A percentile compares a stretch with the other conserved stretches of the same genome.
These are phyloP conservation scores for Coprinellus micaceus DNA, from an alignment of 768 basidiomycete genomes.

Conservation along the genomic window DNA sequence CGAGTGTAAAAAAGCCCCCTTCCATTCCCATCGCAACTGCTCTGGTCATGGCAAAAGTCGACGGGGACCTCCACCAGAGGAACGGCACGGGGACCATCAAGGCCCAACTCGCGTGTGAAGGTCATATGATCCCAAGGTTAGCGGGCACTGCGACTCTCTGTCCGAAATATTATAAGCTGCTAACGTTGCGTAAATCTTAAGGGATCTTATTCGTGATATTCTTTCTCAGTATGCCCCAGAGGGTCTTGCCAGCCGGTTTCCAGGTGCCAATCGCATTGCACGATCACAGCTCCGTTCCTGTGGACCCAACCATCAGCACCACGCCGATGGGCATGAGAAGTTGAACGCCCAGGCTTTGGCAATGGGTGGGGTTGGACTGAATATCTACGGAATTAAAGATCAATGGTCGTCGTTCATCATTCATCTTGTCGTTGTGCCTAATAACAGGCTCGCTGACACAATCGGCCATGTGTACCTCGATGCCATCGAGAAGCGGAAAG, in stretches of 20 bases:
- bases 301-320: not conserved
- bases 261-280: not conserved
- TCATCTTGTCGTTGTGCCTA: not conserved
- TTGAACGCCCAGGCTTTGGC: not conserved
- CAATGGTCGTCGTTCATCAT: not conserved
- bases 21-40: constrained; percentile 15
- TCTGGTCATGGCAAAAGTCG: constrained; percentile 16
- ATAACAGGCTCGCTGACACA: not conserved
- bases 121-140: not conserved
- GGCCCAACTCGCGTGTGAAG: not conserved
- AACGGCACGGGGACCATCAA: constrained; percentile 17
- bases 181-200: constrained; percentile 5
- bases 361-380: not conserved
- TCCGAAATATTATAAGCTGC: not conserved
- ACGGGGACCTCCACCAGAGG: constrained; percentile 13
- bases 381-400: not conserved
- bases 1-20: constrained; percentile 12
- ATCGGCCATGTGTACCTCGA: not conserved
- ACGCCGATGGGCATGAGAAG: not conserved
- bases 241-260: not conserved
- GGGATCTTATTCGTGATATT: not conserved
- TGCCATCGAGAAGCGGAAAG: not conserved
- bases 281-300: not conserved
- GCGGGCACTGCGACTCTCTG: not conserved
- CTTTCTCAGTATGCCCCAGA: not conserved